phyloP scores from a whole-genome alignment of 768 basidiomycete species.

The Tricholoma saponaceum region DNA sequence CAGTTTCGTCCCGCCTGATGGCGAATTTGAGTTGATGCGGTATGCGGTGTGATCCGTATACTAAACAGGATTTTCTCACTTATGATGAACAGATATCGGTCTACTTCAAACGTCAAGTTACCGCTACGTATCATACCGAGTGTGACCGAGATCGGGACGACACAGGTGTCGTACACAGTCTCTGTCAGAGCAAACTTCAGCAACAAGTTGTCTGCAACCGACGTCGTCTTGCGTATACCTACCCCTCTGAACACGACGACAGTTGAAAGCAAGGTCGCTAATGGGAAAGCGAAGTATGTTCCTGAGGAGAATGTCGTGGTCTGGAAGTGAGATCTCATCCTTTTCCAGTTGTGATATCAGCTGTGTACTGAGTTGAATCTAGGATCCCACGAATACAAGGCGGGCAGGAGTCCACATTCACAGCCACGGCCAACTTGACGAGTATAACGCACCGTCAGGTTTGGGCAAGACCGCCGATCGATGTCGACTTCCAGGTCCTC shows the following conservation, averaged over 20 bases:
- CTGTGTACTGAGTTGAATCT: slow-evolving; percentile 2
- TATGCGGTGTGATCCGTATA: slow-evolving; percentile 29
- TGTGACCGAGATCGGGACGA: slow-evolving; percentile 89
- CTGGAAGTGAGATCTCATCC: slow-evolving; percentile 79
- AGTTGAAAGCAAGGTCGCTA: slow-evolving; percentile 87
- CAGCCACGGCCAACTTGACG: slow-evolving; percentile 78
- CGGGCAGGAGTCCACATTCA: slow-evolving; percentile 83
- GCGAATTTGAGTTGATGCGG: slow-evolving; percentile 99
- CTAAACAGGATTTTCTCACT: background rate
- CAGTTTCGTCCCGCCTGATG: slow-evolving; percentile 96
- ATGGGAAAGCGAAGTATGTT: slow-evolving; percentile 96
- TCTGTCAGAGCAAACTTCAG: slow-evolving; percentile 87
- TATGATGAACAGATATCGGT: slow-evolving; percentile 68
- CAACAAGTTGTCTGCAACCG: slow-evolving; percentile 89
- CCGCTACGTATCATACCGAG: slow-evolving; percentile 88
- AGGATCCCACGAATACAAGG: slow-evolving; percentile 94
- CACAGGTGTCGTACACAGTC: slow-evolving; percentile 87
- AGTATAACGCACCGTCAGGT: slow-evolving; percentile 90
- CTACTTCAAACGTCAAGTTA: slow-evolving; percentile 93
- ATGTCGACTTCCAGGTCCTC: slow-evolving; percentile 97
- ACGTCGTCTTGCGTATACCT: slow-evolving; percentile 89
- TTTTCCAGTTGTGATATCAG: background rate
- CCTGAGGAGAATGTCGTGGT: slow-evolving; percentile 94
- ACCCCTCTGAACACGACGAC: slow-evolving; percentile 93
- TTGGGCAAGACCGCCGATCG: slow-evolving; percentile 97